Conservation (phyloP, 768 basidiomycete genomes). For the Neoboletus subvelutipes region DNA sequence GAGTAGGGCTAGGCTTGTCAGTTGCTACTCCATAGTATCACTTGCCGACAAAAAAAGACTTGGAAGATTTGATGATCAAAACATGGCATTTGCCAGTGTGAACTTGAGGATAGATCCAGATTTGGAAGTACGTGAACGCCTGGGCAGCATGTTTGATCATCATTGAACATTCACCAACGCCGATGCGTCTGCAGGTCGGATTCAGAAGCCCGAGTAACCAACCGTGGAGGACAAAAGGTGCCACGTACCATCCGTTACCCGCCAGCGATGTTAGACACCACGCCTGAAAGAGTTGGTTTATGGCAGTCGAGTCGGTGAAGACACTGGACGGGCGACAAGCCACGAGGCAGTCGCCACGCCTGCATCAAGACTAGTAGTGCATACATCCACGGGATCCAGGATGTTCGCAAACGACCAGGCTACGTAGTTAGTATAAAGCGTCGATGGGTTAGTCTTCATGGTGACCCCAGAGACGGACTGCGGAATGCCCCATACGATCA, state of each 20-base stretch:
- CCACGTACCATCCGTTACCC: not conserved
- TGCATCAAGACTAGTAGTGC: too few species aligned
- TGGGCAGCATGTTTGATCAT: too few species aligned
- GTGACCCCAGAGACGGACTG: not conserved
- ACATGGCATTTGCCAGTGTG: too few species aligned
- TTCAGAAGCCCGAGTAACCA: not conserved
- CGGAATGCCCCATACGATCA: not conserved
- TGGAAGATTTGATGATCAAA: too few species aligned
- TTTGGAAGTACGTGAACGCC: too few species aligned
- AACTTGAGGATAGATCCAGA: too few species aligned
- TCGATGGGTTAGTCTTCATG: not conserved
- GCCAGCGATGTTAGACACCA: not conserved
- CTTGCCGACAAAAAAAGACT: too few species aligned
- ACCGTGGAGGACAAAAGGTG: slow-evolving; percentile 21
- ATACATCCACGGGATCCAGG: too few species aligned
- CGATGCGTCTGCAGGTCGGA: too few species aligned
- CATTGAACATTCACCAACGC: too few species aligned
- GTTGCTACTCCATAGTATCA: too few species aligned
- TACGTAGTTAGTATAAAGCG: not conserved
- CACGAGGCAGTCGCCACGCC: not conserved
- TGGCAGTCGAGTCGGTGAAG: not conserved
- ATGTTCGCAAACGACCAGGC: not conserved
- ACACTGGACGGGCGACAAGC: not conserved
- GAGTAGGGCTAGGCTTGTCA: too few species aligned
- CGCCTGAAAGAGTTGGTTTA: not conserved